Evolutionary conservation across 495 filamentous ascomycete species (phyloP), one percentile per base, ranked within the genome.

Genomic region (Trichoderma gamsii): DNA sequence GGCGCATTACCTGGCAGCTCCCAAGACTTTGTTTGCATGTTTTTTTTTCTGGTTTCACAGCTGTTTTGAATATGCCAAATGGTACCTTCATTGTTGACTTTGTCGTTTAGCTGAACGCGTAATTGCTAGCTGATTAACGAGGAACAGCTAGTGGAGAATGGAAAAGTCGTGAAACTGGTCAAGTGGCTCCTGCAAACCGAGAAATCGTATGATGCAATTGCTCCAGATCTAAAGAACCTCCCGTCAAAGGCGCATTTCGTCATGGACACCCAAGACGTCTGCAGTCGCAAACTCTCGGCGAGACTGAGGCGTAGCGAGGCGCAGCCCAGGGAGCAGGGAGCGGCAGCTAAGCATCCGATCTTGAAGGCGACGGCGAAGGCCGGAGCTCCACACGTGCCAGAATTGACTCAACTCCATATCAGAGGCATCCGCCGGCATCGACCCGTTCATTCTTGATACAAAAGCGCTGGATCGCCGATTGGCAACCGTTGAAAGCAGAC

Each of bases 241-340:
- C n/a, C 18, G 3, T 23, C 5, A 9, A 52, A 21, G 49, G n/a
- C 3, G 49, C n/a, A 23, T 52, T 52, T 52, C 49, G 49, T 52
- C 49, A 52, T 52, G 21, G 8, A 23, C 16, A 52, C 15, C n/a
- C 18, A 11, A 23, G 49, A 21, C 49, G 9, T 21, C 35, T 52
- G 49, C 49, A 4, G 49, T 52, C 4, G 35, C 6, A 52, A 52
- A 52, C 4, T 52, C 49, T 52, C 49, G 49, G 49, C 25, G 49
- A 52, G 49, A 52, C 3, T 52, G 49, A 52, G 49, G 49, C 49
- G 49, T 52, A 52, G 49, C 21, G 49, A 52, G 49, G 49, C 49
- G 49, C 49, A 52, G 49, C 49, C 21, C 21, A 52, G n/a, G 49
- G 49, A 52, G 4, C 49, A 52, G 49, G 49, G 49, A 23, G 18